Evolutionary conservation across 2,329 filamentous ascomycete species (phyloP), one percentile per base, ranked within the genome.

Genomic region (Paracoccidioides brasiliensis): DNA sequence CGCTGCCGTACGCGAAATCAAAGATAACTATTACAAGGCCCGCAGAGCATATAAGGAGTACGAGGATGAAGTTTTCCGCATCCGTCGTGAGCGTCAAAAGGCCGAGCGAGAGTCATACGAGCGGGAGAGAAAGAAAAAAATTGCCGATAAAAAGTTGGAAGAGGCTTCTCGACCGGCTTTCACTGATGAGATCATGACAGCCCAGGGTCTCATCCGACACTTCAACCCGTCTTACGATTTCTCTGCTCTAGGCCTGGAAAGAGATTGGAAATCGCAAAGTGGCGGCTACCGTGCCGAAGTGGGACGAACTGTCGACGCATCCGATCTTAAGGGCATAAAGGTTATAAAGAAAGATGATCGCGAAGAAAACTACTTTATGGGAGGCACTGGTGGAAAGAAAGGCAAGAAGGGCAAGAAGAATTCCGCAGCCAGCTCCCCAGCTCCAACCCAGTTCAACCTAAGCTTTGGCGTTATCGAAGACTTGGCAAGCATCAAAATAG

Each of bases 401-500:
- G 84, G 85, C 61, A 87, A 85, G 76, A 94, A 89, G 76, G 80
- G 80, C 66, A 75, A 63, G 56, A 69, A 66, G 53, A 66, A 66
- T 40, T 72, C 77, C 44, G 70, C 76, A 14, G 67, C 76, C 52
- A 70, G 76, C 44, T 64, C 78, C n/a, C 78, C 75, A 12, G 66
- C 74, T 51, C 67, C 70, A 37, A 67, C 73, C 60, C 85, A 84
- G 68, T 95, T 89, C 81, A 95, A 85, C 75, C 83, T 93, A 69
- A 91, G 88, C 64, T 86, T 93, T 52, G 88, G 90, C 57, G 85
- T 97, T 63, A 89, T 98, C 51, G 90, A 96, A 73, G 88, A 95
- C 72, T 86, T 95, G 62, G 78, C 82, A 62, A 86, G 86, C 72
- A 80, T 97, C 69, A 85, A 85, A 64, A 82, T 97, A 63, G 85